phyloP scores from a whole-genome alignment of 805 yeast genomes.

The Priceomyces carsonii region DNA sequence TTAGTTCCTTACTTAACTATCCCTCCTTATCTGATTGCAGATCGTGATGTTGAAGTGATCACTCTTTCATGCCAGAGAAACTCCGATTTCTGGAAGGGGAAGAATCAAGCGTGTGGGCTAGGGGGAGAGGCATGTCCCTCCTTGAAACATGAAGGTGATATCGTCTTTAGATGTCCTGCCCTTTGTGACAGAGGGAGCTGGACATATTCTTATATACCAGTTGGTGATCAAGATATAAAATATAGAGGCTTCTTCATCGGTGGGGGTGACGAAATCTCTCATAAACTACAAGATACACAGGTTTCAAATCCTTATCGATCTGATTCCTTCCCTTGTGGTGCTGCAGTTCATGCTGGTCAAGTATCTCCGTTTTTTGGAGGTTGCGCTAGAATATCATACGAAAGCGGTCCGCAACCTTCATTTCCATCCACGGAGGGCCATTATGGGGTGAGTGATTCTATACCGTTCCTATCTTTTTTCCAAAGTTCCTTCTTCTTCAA shows the following conservation, averaged over 20 bases:
- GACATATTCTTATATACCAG: slow-evolving; percentile 72
- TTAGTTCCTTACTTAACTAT: slow-evolving; percentile 47
- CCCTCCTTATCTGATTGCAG: slow-evolving; percentile 32
- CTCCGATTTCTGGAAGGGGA: slow-evolving; percentile 67
- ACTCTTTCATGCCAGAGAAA: slow-evolving; percentile 52
- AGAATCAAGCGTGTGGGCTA: slow-evolving; percentile 73
- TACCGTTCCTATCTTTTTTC: slow-evolving; percentile 69
- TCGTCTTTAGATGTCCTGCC: slow-evolving; percentile 81
- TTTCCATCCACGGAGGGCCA: slow-evolving; percentile 53
- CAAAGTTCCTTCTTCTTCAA: slow-evolving; percentile 71
- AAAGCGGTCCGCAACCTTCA: slow-evolving; percentile 46
- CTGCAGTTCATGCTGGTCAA: slow-evolving; percentile 85
- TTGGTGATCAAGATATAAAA: slow-evolving; percentile 67
- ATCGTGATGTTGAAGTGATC: slow-evolving; percentile 29
- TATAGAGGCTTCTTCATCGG: slow-evolving; percentile 77
- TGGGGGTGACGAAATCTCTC: slow-evolving; percentile 51
- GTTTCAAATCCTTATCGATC: slow-evolving; percentile 73
- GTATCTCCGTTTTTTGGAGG: slow-evolving; percentile 78
- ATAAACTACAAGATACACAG: slow-evolving; percentile 14
- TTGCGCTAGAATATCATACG: slow-evolving; percentile 61
- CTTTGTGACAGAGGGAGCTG: slow-evolving; percentile 77
- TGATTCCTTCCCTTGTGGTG: slow-evolving; percentile 87
- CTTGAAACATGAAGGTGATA: slow-evolving; percentile 39
- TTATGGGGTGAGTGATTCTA: slow-evolving; percentile 53
- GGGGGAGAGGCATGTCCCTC: slow-evolving; percentile 62